These are phyloP conservation scores for Gryganskiella cystojenkinii DNA, from an alignment of 192 early-diverging fungal species.

Conservation along the genomic window DNA sequence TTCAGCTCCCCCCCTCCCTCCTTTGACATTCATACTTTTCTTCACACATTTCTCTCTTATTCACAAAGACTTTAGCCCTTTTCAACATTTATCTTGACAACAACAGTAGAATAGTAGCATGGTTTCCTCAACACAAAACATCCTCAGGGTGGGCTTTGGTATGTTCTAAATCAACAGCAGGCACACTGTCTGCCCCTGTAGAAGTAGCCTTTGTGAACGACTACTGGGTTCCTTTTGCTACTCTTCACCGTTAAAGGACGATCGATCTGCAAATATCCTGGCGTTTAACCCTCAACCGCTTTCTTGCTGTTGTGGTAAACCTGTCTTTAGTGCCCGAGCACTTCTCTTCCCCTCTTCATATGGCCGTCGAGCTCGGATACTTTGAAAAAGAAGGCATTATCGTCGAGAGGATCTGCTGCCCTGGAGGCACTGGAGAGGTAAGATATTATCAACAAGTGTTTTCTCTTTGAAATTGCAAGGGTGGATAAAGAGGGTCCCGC, in stretches of 20 bases:
- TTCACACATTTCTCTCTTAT: background rate
- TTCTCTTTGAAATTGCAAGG: too few relatives aligned
- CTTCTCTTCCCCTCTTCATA: conserved; percentile 78
- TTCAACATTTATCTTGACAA: background rate
- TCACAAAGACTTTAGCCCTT: too few relatives aligned
- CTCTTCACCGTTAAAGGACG: too few relatives aligned
- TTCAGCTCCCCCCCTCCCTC: background rate
- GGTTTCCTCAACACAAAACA: conserved; percentile 37
- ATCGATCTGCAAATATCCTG: too few relatives aligned
- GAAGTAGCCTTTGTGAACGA: too few relatives aligned
- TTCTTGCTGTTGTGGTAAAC: too few relatives aligned
- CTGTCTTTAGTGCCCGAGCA: conserved; percentile 72
- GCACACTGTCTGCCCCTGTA: too few relatives aligned
- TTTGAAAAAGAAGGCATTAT: conserved; percentile 61
- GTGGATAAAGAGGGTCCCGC: too few relatives aligned
- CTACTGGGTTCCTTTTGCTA: too few relatives aligned
- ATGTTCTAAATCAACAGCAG: background rate
- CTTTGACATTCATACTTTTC: background rate
- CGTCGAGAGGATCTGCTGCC: conserved; percentile 68
- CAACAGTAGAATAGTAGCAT: conserved; percentile 7
- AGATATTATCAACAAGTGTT: background rate
- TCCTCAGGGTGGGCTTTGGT: conserved; percentile 51
- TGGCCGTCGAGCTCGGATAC: conserved; percentile 67
- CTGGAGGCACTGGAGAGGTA: conserved; percentile 52
- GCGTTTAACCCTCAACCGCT: too few relatives aligned